A percentile compares a stretch with the other conserved stretches of the same genome.
phyloP scores from a whole-genome alignment of 1,284 basidiomycete species.

The Rhodotorula sp. region DNA sequence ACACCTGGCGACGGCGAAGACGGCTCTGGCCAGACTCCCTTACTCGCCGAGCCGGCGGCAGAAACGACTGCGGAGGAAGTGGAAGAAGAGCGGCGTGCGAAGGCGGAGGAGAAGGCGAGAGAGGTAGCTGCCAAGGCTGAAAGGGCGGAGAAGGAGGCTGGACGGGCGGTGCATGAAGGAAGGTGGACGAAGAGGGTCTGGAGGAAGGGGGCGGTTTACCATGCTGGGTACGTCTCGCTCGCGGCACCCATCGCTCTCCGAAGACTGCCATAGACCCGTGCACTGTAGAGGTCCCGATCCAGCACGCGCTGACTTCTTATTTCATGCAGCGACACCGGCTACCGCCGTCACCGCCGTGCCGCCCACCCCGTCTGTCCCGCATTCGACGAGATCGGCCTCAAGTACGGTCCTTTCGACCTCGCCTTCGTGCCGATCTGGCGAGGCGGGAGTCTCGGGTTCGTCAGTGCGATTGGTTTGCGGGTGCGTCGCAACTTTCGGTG shows the following conservation, averaged over 20 bases:
- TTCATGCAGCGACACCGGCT: conserved; percentile 44
- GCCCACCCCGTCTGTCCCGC: conserved; percentile 43
- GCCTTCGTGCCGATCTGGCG: conserved; percentile 47
- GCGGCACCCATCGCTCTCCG: not conserved
- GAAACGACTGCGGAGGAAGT: not conserved
- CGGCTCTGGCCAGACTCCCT: not conserved
- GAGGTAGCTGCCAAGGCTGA: not conserved
- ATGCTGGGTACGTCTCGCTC: conserved; percentile 35
- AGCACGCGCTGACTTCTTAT: not conserved
- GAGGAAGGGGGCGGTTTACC: conserved; percentile 38
- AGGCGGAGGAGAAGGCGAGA: conserved; percentile 2
- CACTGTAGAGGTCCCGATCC: not conserved
- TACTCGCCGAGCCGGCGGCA: not conserved
- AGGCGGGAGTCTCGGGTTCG: conserved; percentile 43
- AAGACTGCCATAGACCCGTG: not conserved
- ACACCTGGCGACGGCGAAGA: not conserved
- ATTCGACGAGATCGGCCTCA: conserved; percentile 44
- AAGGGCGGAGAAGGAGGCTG: not conserved
- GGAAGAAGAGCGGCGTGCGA: not conserved
- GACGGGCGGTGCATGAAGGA: not conserved
- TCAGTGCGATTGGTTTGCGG: conserved; percentile 42
- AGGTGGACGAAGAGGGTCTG: conserved; percentile 11
- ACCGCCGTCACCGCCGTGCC: conserved; percentile 35
- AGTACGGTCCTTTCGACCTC: conserved; percentile 45
- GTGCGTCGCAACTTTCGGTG: conserved; percentile 13